Evolutionary conservation across 1,139 yeast species (phyloP).

Genomic region (Hyphopichia burtonii): DNA sequence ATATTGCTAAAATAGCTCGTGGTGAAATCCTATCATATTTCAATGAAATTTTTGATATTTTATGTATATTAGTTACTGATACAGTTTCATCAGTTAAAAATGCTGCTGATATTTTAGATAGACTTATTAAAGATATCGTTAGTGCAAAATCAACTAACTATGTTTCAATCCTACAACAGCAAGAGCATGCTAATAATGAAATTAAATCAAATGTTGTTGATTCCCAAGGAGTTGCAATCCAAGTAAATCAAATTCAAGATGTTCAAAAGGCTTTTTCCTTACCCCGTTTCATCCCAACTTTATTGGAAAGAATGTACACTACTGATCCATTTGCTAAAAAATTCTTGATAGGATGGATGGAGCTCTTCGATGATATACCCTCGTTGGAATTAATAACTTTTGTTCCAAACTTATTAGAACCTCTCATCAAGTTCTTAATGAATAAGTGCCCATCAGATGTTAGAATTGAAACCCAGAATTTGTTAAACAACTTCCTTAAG

Average conservation of each 20-base stretch:
- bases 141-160: slow-evolving; percentile 93
- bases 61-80: slow-evolving; percentile 89
- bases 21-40: slow-evolving; percentile 91
- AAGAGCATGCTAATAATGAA: slow-evolving; percentile 32
- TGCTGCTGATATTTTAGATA: slow-evolving; percentile 91
- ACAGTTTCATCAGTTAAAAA: slow-evolving; percentile 89
- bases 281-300: slow-evolving; percentile 83
- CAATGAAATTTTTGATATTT: slow-evolving; percentile 91
- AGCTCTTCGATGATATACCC: slow-evolving; percentile 87
- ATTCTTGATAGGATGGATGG: slow-evolving; percentile 91
- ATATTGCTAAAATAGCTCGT: slow-evolving; percentile 94
- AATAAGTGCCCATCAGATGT: slow-evolving; percentile 88
- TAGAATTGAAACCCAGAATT: slow-evolving; percentile 77
- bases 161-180: slow-evolving; percentile 71
- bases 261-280: slow-evolving; percentile 77
- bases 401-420: slow-evolving; percentile 86
- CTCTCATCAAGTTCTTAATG: slow-evolving; percentile 69
- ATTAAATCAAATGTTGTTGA: slow-evolving; percentile 46
- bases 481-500: slow-evolving; percentile 70
- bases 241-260: slow-evolving; percentile 61
- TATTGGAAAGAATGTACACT: slow-evolving; percentile 88
- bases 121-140: slow-evolving; percentile 90
- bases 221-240: slow-evolving; percentile 54
- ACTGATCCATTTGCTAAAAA: slow-evolving; percentile 91
- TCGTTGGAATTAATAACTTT: slow-evolving; percentile 84